Evolutionary conservation across 805 yeast species (phyloP), one percentile per base, ranked within the genome.

Genomic region (Cyberlindnera misumaiensis): DNA sequence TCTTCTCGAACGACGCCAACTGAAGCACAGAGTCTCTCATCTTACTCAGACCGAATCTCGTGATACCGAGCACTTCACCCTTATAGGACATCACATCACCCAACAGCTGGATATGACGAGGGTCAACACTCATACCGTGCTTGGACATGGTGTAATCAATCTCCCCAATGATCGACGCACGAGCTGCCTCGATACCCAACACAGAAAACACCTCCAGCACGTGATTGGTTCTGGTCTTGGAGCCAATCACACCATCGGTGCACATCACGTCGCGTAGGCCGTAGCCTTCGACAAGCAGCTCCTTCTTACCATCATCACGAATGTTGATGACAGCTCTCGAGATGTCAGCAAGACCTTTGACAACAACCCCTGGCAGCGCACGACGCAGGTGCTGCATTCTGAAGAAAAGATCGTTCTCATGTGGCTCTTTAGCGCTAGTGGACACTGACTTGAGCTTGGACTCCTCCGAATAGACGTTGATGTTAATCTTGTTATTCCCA

Each of bases 41-140:
- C 62, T 94, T 93, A 53, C 96, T 90, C 51, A 93, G 71, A 50
- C 99, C 99, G 55, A 93, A 93, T 66, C 99, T 77, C 2, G 99
- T 93, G 58, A 93, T 93, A 63, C 99, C 98, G 51, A 94, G 72
- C 11, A 93, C 95, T 60, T 93, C 98, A 43, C 99, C 99, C 65
- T 93, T 93, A 62, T 86, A 93, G 0, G 97, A 87, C 99, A 93
- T 93, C 35, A 93, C 97, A 63, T 93, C 99, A 48, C 98, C 98
- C 47, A 93, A 68, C 34, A 93, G 69, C 67, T 93, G 97, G 60
- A 94, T 89, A 62, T 93, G 99, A 71, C 99, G 95, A 44, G 97
- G 98, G 71, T 93, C 99, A 35, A 93, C 97, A 60, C 95, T 86
- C 98, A 93, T 93, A 64, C 99, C 99, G 70, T 93, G 98, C 64